phyloP scores from a whole-genome alignment of 768 basidiomycete genomes.

The Solioccasus polychromus region DNA sequence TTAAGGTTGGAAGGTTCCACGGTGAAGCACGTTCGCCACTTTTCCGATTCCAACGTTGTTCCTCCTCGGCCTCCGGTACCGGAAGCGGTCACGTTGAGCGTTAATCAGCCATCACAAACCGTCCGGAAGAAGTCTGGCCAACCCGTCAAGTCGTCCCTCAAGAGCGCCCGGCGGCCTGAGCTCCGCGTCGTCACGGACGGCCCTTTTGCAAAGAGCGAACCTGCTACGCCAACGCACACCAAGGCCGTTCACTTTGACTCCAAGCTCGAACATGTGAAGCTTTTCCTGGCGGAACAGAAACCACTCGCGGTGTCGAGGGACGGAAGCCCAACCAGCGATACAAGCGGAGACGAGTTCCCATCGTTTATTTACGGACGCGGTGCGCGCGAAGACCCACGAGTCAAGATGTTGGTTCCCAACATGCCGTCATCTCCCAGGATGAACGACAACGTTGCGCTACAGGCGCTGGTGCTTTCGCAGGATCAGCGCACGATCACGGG shows the following conservation, averaged over 20 bases:
- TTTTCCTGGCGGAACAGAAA: slow-evolving; percentile 93
- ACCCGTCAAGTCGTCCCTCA: slow-evolving; percentile 88
- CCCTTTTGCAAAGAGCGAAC: slow-evolving; percentile 64
- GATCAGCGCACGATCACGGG: slow-evolving; percentile 65
- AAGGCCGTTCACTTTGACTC: slow-evolving; percentile 93
- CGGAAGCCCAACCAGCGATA: slow-evolving; percentile 83
- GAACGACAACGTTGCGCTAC: slow-evolving; percentile 49
- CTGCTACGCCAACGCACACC: slow-evolving; percentile 70
- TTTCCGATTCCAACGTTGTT: slow-evolving; percentile 19
- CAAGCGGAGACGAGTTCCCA: slow-evolving; percentile 78
- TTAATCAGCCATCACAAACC: slow-evolving; percentile 29
- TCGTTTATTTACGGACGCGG: slow-evolving; percentile 58
- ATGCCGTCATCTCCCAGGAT: slow-evolving; percentile 49
- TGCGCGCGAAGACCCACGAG: slow-evolving; percentile 32
- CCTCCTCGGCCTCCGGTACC: slow-evolving; percentile 3
- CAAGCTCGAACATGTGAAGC: slow-evolving; percentile 89
- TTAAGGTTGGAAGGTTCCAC: slow-evolving; percentile 24
- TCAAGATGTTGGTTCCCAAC: slow-evolving; percentile 66
- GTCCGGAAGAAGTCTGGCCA: slow-evolving; percentile 94
- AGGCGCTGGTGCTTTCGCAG: slow-evolving; percentile 49
- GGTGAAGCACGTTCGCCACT: slow-evolving; percentile 19
- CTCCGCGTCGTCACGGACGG: slow-evolving; percentile 52
- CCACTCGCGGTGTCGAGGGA: slow-evolving; percentile 90
- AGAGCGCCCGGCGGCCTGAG: slow-evolving; percentile 56
- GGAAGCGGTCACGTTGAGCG: background rate